Base-by-base conservation (phyloP, 768 basidiomycete genomes). In the Lactarius hatsudake region DNA sequence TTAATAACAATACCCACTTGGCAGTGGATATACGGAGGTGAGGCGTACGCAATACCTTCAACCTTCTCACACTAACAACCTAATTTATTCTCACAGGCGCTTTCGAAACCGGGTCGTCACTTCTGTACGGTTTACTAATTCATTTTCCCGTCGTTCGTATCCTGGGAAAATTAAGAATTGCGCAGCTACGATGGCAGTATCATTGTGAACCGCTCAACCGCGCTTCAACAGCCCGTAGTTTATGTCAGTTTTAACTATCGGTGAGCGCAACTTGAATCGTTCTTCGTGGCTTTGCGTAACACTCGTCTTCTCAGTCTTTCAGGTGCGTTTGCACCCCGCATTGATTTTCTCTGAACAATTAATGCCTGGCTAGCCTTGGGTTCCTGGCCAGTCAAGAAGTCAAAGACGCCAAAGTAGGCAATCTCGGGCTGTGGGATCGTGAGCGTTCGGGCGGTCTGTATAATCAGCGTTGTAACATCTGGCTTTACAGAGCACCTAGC, bases 351-450 rank as follows among this genome's bases (percentile, higher is more conserved):
- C 18, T 43, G 8, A 20, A 20, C 15, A 8, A 48, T 9, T 15
- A n/a, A n/a, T 12, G 32, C 30, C 12, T 51, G 26, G 45, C 28
- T 57, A 68, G 83, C 80, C 1, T 81, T 84, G 84, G 85, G 5
- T 86, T 87, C 73, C 68, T 85, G 40, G 79, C 80, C 1, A 75
- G 83, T 48, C 75, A 81, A 69, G 84, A 86, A 76, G 81, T 85
- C 3, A 81, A 80, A 57, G 78, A 76, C 12, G 85, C 83, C 5
- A 81, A 81, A 0, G 77, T 84, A 5, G 84, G 83, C 1, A 90
- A 89, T 72, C 78, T 88, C 23, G 89, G 88, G 17, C 75, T 90
- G 20, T 82, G 82, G 65, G 87, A 90, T 76, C 84, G 84, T 84
- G 71, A 73, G 83, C 76, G 10, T 20, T 10, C 36, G 2, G 40